Evolutionary conservation across 768 basidiomycete species (phyloP).

Genomic region (Russula sp.): DNA sequence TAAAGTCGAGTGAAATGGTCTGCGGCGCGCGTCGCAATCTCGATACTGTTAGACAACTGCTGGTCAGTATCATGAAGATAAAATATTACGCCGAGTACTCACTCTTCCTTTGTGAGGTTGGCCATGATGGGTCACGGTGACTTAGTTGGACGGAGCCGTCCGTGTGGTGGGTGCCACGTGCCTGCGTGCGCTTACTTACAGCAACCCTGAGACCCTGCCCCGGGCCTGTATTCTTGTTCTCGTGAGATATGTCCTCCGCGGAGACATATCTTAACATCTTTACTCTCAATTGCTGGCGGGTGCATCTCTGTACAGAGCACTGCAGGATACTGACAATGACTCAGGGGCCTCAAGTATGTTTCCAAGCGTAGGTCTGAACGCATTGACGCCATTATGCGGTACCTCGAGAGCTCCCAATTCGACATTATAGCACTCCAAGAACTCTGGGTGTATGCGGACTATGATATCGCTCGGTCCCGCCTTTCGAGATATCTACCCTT

Average conservation of each 20-base stretch:
- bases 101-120: slow-evolving; percentile 35
- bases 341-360: slow-evolving; percentile 83
- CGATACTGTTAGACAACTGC: slow-evolving; percentile 49
- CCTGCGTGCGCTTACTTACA: neutral
- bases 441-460: slow-evolving; percentile 83
- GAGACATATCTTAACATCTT: slow-evolving; percentile 54
- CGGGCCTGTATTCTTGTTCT: neutral
- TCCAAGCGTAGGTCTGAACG: slow-evolving; percentile 69
- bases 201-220: too few relatives aligned
- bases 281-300: slow-evolving; percentile 76
- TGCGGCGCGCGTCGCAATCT: slow-evolving; percentile 79
- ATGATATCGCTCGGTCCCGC: slow-evolving; percentile 53
- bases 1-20: slow-evolving; percentile 79
- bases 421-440: slow-evolving; percentile 86
- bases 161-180: neutral
- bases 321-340: neutral
- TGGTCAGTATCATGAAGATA: neutral
- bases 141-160: neutral
- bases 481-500: slow-evolving; percentile 54
- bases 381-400: slow-evolving; percentile 65
- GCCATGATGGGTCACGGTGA: slow-evolving; percentile 24
- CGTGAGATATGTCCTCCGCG: slow-evolving; percentile 25
- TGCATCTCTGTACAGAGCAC: neutral
- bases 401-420: slow-evolving; percentile 55
- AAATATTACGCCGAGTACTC: slow-evolving; percentile 4